phyloP scores from a whole-genome alignment of 129 eudicot species.

The carrot (Daucus carota) region DNA sequence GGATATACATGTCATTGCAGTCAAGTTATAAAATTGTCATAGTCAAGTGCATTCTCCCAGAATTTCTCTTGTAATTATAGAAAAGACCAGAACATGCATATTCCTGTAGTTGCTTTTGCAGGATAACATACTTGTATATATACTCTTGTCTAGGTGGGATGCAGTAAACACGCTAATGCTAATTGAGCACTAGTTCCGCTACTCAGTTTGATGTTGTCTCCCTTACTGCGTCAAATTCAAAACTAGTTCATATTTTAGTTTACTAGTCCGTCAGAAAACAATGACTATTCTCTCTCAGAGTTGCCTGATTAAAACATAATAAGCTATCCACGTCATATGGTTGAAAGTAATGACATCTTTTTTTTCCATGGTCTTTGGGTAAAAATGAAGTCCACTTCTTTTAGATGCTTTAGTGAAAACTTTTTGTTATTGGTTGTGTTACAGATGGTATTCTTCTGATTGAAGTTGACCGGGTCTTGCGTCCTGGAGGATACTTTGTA shows the following conservation, averaged over 20 bases:
- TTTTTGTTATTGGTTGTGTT: slow-evolving; percentile 13
- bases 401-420: not conserved
- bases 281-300: not conserved
- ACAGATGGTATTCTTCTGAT: slow-evolving; percentile 75
- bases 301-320: not conserved
- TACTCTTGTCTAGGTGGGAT: not conserved
- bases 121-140: not conserved
- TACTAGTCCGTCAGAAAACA: not conserved
- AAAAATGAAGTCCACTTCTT: not conserved
- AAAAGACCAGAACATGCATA: not conserved
- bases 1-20: not conserved
- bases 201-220: not conserved
- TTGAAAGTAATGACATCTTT: too few relatives aligned
- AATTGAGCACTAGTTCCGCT: not conserved
- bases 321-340: not conserved
- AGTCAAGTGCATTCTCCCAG: not conserved
- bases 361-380: too few relatives aligned
- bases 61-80: not conserved
- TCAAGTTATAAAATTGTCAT: not conserved
- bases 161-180: not conserved
- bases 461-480: slow-evolving; percentile 82
- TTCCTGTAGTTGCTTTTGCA: not conserved
- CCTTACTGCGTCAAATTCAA: not conserved
- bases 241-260: too few relatives aligned
- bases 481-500: slow-evolving; percentile 98